Base-by-base conservation (phyloP, 2,329 filamentous ascomycete genomes). In the Cytospora paraplurivora region DNA sequence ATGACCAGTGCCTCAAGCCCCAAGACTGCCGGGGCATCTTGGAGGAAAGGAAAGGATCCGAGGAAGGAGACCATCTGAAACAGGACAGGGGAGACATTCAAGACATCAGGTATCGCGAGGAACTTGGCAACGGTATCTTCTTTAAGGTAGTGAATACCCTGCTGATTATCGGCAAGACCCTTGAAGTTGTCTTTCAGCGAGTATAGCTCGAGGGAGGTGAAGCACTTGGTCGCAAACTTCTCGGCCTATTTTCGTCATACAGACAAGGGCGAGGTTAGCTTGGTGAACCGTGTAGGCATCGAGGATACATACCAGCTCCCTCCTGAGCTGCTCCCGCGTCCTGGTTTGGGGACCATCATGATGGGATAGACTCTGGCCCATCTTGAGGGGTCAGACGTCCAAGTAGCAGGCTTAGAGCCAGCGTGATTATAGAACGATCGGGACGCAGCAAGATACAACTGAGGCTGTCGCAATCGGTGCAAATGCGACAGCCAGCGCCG, bases 181-280 rank as follows among this genome's bases (percentile, higher is more conserved):
- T 82, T 83, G 77, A 92, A 92, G 71, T 91, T 88, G 72, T 90
- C 86, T 69, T 87, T 88, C 75, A 91, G 86, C 37, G 85, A 90
- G 75, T 90, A 91, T 35, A 91, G 78, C 74, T 93, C 90, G 62
- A 92, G 80, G 1, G 87, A 82, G 0, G 86, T 86, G 75, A 90
- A 92, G 75, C 87, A 90, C 71, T 87, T 88, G 64, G 86, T 82
- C 62, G 86, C 88, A 72, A 92, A 92, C 69, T 78, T 83, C 62
- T 78, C 75, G 67, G 85, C 85, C 86, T 89, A 63, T 60, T 58
- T 37, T 37, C 21, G 12, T 13, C 37, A 33, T 12, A 27, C 53
- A 33, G 15, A 12, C 4, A 7, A 41, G 51, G 7, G 55, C 69
- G 44, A 70, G 65, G 65, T 56, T 13, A 38, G 7, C 17, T n/a